Conservation (phyloP, 257 asterid genomes). For the Coffea canephora region DNA sequence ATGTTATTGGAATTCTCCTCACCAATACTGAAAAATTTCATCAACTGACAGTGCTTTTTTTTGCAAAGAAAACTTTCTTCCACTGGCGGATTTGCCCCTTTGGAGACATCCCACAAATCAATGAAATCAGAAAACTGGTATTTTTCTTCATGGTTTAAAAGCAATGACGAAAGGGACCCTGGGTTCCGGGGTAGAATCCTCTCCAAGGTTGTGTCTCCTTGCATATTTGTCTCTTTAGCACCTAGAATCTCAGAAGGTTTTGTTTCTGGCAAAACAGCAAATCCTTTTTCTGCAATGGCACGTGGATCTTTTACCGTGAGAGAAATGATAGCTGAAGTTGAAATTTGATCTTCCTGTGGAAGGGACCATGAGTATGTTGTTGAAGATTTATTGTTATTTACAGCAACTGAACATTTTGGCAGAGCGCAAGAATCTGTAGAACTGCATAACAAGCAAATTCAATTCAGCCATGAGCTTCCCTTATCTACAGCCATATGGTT, state of each 20-base stretch:
- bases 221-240: slow-evolving; percentile 31
- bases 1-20: slow-evolving; percentile 35
- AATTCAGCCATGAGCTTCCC: slow-evolving; percentile 14
- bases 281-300: slow-evolving; percentile 27
- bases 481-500: not conserved
- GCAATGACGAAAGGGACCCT: slow-evolving; percentile 21
- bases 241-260: slow-evolving; percentile 22
- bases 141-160: slow-evolving; percentile 32
- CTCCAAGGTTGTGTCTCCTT: slow-evolving; percentile 12
- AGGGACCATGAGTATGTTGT: slow-evolving; percentile 24
- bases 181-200: slow-evolving; percentile 10
- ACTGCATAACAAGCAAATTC: slow-evolving; percentile 33
- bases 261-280: slow-evolving; percentile 28
- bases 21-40: slow-evolving; percentile 47
- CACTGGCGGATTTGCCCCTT: slow-evolving; percentile 58
- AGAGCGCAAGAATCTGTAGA: slow-evolving; percentile 33
- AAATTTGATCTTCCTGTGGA: slow-evolving; percentile 34
- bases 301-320: slow-evolving; percentile 76
- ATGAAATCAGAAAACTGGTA: slow-evolving; percentile 17
- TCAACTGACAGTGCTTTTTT: slow-evolving; percentile 54
- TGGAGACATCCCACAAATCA: slow-evolving; percentile 65
- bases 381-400: slow-evolving; percentile 22
- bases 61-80: slow-evolving; percentile 64
- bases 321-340: slow-evolving; percentile 49
- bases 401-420: slow-evolving; percentile 35